A percentile compares a stretch with the other conserved stretches of the same genome.
phyloP scores from a whole-genome alignment of 331 rosid species.

The Acacia concinna region DNA sequence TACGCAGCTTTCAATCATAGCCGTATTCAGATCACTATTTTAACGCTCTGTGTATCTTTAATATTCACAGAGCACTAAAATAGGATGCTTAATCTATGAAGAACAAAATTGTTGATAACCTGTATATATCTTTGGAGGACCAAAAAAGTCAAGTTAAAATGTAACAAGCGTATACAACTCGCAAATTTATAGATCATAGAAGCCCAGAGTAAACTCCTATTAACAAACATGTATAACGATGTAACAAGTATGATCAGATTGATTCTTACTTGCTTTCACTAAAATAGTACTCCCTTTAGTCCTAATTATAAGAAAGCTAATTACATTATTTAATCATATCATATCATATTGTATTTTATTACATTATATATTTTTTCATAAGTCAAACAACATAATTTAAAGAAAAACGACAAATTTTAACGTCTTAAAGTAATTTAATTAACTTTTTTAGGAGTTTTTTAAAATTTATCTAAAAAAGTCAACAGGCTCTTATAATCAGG shows the following conservation, averaged over 20 bases:
- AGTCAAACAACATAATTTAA: too few species aligned
- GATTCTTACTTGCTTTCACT: not conserved
- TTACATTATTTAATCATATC: too few species aligned
- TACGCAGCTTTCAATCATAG: too few species aligned
- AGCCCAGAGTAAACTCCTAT: not conserved
- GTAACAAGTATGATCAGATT: not conserved
- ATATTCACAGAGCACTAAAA: not conserved
- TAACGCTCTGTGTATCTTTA: not conserved
- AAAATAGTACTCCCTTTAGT: too few species aligned
- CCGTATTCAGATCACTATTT: not conserved
- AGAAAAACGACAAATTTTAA: too few species aligned
- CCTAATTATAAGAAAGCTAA: too few species aligned
- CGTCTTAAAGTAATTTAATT: too few species aligned
- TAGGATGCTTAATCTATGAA: not conserved
- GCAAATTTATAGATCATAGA: not conserved
- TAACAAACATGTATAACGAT: not conserved
- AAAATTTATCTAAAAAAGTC: too few species aligned
- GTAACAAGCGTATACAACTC: not conserved
- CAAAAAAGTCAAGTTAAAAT: not conserved
- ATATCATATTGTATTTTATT: too few species aligned
- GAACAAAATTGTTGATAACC: not conserved
- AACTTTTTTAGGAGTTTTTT: too few species aligned
- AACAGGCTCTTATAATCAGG: too few species aligned
- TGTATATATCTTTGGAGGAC: not conserved
- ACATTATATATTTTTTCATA: too few species aligned